Evolutionary conservation across 257 asterid genomes (phyloP).

Genomic region (Nicotiana tomentosiformis): DNA sequence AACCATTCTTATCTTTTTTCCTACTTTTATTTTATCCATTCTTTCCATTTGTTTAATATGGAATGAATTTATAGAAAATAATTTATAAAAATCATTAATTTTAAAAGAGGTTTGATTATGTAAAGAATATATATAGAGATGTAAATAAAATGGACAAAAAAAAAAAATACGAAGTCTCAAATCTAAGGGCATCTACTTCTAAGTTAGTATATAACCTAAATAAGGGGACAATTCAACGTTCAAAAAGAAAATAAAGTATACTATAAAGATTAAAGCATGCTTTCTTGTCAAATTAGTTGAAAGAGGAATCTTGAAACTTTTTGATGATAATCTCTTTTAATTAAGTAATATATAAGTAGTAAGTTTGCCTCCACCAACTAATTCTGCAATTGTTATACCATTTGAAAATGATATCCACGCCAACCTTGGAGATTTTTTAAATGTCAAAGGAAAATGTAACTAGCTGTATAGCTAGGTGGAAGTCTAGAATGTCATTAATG

Average conservation of each 20-base stretch:
- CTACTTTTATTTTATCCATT: not conserved
- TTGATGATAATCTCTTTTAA: constrained; percentile 1
- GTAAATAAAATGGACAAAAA: too few species aligned
- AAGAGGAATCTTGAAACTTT: not conserved
- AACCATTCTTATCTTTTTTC: not conserved
- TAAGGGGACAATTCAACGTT: not conserved
- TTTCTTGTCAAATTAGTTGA: constrained; percentile 1
- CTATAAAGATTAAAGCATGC: not conserved
- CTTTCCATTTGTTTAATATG: not conserved
- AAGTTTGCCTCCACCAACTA: not conserved
- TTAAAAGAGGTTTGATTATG: not conserved
- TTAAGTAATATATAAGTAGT: not conserved
- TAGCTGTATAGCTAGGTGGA: not conserved
- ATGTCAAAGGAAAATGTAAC: not conserved
- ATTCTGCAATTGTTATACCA: not conserved
- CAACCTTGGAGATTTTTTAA: not conserved
- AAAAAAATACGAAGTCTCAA: not conserved
- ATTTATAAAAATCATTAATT: not conserved
- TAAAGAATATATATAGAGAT: too few species aligned
- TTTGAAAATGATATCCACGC: not conserved
- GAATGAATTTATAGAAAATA: not conserved
- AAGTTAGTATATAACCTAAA: not conserved
- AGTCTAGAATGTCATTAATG: not conserved
- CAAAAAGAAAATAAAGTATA: not conserved
- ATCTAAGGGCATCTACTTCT: not conserved